Percentiles rank a stretch among this genome's conserved stretches.
These are phyloP conservation scores for Uncinocarpus reesii DNA, from an alignment of 2,329 filamentous ascomycete species.

Conservation along the genomic window DNA sequence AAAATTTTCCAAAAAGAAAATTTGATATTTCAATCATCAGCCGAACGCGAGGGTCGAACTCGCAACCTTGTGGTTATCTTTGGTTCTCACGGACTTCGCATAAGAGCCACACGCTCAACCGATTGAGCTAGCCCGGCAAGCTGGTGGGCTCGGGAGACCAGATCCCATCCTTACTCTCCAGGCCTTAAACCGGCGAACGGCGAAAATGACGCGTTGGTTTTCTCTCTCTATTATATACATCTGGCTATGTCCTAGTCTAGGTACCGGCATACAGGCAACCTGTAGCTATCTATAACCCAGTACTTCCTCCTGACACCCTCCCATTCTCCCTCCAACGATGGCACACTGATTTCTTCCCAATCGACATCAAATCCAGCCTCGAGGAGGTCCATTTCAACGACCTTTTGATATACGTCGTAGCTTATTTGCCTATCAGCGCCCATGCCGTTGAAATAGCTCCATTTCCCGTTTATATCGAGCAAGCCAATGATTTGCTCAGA, in stretches of 20 bases:
- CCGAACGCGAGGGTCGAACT: constrained; percentile 37
- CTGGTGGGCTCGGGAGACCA: background rate
- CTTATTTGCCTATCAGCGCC: constrained; percentile 86
- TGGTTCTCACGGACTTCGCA: background rate
- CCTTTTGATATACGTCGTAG: constrained; percentile 91
- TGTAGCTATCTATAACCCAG: constrained; percentile 63
- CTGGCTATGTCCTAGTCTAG: constrained; percentile 21
- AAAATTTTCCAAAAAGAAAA: constrained; percentile 3
- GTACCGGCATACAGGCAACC: constrained; percentile 35
- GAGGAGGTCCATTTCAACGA: constrained; percentile 79
- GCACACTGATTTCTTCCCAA: constrained; percentile 69
- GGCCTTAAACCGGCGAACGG: background rate
- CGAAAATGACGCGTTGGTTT: too few relatives aligned
- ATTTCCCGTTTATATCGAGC: constrained; percentile 47
- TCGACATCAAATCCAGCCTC: constrained; percentile 84
- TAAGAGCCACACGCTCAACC: constrained; percentile 44
- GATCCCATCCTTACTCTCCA: background rate
- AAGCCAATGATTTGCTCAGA: constrained; percentile 74
- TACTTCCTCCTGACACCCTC: constrained; percentile 78
- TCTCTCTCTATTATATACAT: too few relatives aligned
- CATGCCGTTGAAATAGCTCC: constrained; percentile 62
- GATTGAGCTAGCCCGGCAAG: constrained; percentile 43
- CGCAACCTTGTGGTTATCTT: constrained; percentile 29
- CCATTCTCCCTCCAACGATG: constrained; percentile 71
- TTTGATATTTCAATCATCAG: constrained; percentile 16